Conservation (phyloP, 352 stramenopile species). For the Phytopythium chamaehyphon region DNA sequence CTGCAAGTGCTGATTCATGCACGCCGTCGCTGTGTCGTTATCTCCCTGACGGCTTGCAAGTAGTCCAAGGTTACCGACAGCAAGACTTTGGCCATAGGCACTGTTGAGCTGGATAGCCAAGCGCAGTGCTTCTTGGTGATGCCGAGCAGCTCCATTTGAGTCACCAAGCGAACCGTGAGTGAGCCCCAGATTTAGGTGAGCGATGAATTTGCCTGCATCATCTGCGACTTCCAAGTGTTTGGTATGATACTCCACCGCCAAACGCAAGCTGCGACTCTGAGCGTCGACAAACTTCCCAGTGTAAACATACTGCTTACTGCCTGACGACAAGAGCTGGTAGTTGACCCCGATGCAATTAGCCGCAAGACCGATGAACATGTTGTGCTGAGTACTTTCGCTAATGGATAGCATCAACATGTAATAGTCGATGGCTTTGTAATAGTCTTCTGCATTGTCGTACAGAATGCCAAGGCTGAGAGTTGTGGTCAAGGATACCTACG, state of each 20-base stretch:
- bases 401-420: constrained; percentile 86
- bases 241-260: constrained; percentile 57
- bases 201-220: constrained; percentile 85
- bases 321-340: constrained; percentile 73
- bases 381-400: constrained; percentile 77
- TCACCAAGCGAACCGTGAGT: constrained; percentile 63
- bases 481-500: not conserved
- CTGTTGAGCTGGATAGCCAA: constrained; percentile 84
- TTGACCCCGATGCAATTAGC: constrained; percentile 89
- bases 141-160: constrained; percentile 65
- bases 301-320: constrained; percentile 60
- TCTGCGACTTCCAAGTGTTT: constrained; percentile 79
- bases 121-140: constrained; percentile 86
- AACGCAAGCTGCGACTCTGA: constrained; percentile 39
- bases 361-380: constrained; percentile 66
- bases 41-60: constrained; percentile 84
- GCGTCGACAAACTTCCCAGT: constrained; percentile 65
- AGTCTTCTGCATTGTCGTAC: constrained; percentile 86
- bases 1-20: constrained; percentile 89
- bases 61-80: constrained; percentile 84
- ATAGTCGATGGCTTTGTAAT: constrained; percentile 76
- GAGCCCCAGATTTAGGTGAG: constrained; percentile 82
- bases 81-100: constrained; percentile 79
- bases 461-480: constrained; percentile 69
- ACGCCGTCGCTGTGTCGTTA: constrained; percentile 67